Evolutionary conservation across 176 grass and related monocot species (phyloP).

Genomic region (Hordeum vulgare): MorexV3_pseudomolecules_assembly NC_058524.1:622349596-622350095

Average conservation of each 20-base stretch:
- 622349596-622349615: slow-evolving; percentile 59
- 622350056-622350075: too few relatives aligned
- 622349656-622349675: slow-evolving; percentile 50
- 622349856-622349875: not conserved
- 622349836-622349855: not conserved
- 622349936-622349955: not conserved
- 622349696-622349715: not conserved
- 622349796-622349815: slow-evolving; percentile 47
- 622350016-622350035: too few relatives aligned
- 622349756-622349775: slow-evolving; percentile 47
- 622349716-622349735: not conserved
- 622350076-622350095: too few relatives aligned
- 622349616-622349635: slow-evolving; percentile 75
- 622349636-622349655: slow-evolving; percentile 68
- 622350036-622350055: too few relatives aligned
- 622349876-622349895: not conserved
- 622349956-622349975: too few relatives aligned
- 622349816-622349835: not conserved
- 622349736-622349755: slow-evolving; percentile 40
- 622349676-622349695: not conserved
- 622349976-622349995: too few relatives aligned
- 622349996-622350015: too few relatives aligned
- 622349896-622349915: not conserved
- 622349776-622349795: slow-evolving; percentile 72
- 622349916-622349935: not conserved